These are phyloP conservation scores for Curvularia verruculosa DNA, from an alignment of 2,329 filamentous ascomycete genomes.

Conservation along the genomic window DNA sequence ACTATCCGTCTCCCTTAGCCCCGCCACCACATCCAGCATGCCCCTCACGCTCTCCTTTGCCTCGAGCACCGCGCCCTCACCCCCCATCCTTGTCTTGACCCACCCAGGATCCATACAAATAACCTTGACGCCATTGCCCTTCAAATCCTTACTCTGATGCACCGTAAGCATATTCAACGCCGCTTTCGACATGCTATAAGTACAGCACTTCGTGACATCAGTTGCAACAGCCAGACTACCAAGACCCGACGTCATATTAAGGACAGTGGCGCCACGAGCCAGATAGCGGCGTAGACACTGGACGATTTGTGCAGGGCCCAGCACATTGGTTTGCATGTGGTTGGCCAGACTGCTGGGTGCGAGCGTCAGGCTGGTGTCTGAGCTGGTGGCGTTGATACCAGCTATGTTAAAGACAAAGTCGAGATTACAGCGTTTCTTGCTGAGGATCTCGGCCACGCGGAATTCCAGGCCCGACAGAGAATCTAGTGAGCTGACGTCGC, in stretches of 20 bases:
- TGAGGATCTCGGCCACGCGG: conserved; percentile 43
- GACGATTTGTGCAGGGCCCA: conserved; percentile 56
- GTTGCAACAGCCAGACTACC: conserved; percentile 40
- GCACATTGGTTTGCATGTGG: conserved; percentile 56
- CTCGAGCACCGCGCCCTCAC: conserved; percentile 50
- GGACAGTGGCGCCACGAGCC: conserved; percentile 36
- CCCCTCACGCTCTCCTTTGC: conserved; percentile 47
- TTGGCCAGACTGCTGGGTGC: conserved; percentile 45
- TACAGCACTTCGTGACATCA: conserved; percentile 44
- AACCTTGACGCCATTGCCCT: conserved; percentile 36
- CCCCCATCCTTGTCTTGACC: conserved; percentile 55
- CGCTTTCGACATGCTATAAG: conserved; percentile 54
- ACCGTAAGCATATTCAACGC: conserved; percentile 54
- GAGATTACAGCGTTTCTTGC: conserved; percentile 47
- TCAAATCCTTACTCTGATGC: conserved; percentile 50
- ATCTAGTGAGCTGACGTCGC: conserved; percentile 45
- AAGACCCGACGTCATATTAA: conserved; percentile 47
- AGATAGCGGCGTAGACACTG: conserved; percentile 47
- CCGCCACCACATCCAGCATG: conserved; percentile 47
- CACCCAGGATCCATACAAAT: conserved; percentile 55
- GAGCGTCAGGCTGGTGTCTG: conserved; percentile 50
- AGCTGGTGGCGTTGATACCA: conserved; percentile 49
- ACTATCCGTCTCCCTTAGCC: conserved; percentile 42
- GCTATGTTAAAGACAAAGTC: conserved; percentile 53
- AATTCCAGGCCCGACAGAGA: conserved; percentile 44